Conservation (phyloP, 192 early-diverging fungal genomes). For the Gaertneriomyces semiglobifer region DNA sequence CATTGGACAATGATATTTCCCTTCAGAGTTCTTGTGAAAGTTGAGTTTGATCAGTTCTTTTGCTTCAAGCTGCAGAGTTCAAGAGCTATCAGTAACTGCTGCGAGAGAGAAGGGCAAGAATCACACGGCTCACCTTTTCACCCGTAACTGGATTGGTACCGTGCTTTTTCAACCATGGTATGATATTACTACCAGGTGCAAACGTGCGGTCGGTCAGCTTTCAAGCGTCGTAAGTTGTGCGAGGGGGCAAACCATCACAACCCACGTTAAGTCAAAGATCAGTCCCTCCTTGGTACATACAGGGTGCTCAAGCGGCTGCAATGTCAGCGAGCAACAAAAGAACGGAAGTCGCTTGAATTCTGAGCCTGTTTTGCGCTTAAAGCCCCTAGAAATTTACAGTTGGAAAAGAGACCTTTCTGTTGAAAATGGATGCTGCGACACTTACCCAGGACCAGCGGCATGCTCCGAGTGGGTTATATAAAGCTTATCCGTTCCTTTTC, state of each 20-base stretch:
- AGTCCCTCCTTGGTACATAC: slow-evolving; percentile 82
- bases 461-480: slow-evolving; percentile 85
- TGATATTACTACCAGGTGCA: slow-evolving; percentile 57
- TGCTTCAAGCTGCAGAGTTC: slow-evolving; percentile 52
- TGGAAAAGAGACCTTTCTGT: slow-evolving; percentile 11
- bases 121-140: slow-evolving; percentile 12
- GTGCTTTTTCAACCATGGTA: slow-evolving; percentile 70
- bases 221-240: too few species aligned
- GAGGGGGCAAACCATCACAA: neutral
- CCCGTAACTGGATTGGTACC: slow-evolving; percentile 85
- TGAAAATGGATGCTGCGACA: slow-evolving; percentile 27
- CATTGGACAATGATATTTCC: slow-evolving; percentile 82
- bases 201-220: neutral
- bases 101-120: too few species aligned
- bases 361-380: slow-evolving; percentile 47
- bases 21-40: slow-evolving; percentile 79
- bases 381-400: slow-evolving; percentile 40
- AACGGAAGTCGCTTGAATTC: slow-evolving; percentile 75
- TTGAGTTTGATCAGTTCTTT: slow-evolving; percentile 73
- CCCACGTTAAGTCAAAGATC: slow-evolving; percentile 78
- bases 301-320: slow-evolving; percentile 82
- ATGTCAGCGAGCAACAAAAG: slow-evolving; percentile 84
- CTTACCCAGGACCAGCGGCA: slow-evolving; percentile 40
- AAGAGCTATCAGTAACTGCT: neutral
- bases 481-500: slow-evolving; percentile 75